Conservation (phyloP, 331 rosid genomes). For the Phaseolus coccineus region DNA sequence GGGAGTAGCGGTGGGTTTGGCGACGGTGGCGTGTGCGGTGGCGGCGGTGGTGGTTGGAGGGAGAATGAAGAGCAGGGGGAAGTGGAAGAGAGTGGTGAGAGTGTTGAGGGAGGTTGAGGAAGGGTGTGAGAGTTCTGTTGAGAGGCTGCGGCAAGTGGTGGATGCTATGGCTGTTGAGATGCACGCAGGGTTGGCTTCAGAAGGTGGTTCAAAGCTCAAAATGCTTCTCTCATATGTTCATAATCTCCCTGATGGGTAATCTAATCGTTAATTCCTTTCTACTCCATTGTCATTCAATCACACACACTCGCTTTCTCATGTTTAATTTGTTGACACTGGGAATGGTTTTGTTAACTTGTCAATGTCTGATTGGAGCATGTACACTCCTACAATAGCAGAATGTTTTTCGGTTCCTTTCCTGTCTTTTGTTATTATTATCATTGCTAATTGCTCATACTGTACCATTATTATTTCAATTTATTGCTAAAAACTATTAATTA, state of each 20-base stretch:
- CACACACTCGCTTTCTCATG: neutral
- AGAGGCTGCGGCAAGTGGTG: conserved; percentile 76
- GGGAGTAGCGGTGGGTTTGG: conserved; percentile 67
- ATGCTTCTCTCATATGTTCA: conserved; percentile 83
- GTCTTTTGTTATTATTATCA: neutral
- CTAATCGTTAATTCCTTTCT: conserved; percentile 10
- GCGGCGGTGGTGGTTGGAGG: conserved; percentile 74
- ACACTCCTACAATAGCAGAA: neutral
- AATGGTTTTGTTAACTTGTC: neutral
- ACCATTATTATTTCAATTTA: neutral
- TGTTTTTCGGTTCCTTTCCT: neutral
- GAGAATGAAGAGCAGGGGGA: conserved; percentile 65
- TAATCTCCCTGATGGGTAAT: conserved; percentile 79
- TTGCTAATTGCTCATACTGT: neutral
- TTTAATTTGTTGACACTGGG: neutral
- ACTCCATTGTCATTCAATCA: neutral
- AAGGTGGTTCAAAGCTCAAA: conserved; percentile 93
- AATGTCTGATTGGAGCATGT: neutral
- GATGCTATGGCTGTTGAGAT: conserved; percentile 93
- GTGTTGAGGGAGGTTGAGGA: conserved; percentile 74
- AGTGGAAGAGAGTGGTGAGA: conserved; percentile 69
- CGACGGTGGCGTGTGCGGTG: conserved; percentile 70
- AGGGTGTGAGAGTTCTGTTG: conserved; percentile 61
- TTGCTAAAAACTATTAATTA: neutral
- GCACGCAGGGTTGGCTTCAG: conserved; percentile 94